Conservation (phyloP, 305 asterid genomes). For the Ilex paraguariensis region DNA sequence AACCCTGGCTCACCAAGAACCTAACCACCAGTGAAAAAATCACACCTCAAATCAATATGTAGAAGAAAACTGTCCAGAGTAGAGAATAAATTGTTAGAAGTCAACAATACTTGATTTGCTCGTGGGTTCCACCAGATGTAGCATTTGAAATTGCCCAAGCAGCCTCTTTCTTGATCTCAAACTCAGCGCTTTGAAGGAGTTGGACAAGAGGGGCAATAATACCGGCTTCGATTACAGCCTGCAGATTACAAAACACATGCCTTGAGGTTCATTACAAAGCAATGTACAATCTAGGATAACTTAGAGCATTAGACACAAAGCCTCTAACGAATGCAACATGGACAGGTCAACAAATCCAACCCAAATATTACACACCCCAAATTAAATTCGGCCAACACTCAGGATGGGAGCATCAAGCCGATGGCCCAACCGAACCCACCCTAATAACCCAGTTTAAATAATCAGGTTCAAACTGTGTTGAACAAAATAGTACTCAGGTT, state of each 20-base stretch:
- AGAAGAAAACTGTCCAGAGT: background rate
- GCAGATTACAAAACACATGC: slow-evolving; percentile 3
- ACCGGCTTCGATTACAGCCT: slow-evolving; percentile 50
- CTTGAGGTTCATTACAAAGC: background rate
- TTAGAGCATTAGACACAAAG: no score
- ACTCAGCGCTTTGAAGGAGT: slow-evolving; percentile 49
- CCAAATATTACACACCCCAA: no score
- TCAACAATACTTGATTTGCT: slow-evolving; percentile 36
- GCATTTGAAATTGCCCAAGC: slow-evolving; percentile 55
- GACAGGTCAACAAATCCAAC: no score
- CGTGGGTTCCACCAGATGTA: slow-evolving; percentile 53
- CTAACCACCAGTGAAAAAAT: slow-evolving; percentile 17
- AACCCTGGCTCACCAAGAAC: slow-evolving; percentile 40
- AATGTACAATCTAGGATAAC: no score
- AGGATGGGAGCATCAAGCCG: no score
- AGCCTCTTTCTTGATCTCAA: slow-evolving; percentile 55
- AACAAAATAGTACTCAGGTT: no score
- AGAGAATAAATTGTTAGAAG: background rate
- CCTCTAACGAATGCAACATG: background rate
- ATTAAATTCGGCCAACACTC: no score
- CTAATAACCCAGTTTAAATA: no score
- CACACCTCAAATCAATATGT: background rate
- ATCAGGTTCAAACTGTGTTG: no score
- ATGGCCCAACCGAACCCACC: no score
- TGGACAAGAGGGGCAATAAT: slow-evolving; percentile 36